Evolutionary conservation across 140 eudicot genomes (phyloP).

Genomic region (Flaveria floridana): DNA sequence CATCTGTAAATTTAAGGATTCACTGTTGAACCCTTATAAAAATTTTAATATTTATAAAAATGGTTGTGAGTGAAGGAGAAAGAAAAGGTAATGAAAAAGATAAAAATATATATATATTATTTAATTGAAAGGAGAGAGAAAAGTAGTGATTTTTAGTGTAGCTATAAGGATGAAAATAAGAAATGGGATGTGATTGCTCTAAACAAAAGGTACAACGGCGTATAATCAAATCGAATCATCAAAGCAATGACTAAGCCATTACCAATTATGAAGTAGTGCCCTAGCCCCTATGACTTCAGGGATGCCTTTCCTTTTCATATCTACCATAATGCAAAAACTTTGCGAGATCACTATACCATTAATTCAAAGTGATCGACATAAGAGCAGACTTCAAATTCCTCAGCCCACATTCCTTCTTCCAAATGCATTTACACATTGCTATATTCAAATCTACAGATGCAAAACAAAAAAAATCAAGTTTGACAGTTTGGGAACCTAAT

Average conservation of each 20-base stretch:
- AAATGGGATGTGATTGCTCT: no score
- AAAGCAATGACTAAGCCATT: not conserved
- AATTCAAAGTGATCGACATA: not conserved
- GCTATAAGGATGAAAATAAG: no score
- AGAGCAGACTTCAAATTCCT: not conserved
- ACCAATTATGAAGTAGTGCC: constrained; percentile 6
- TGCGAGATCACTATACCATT: not conserved
- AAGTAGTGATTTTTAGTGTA: no score
- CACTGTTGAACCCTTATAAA: no score
- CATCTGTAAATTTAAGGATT: no score
- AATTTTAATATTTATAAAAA: no score
- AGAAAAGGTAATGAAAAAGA: no score
- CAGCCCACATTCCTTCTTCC: not conserved
- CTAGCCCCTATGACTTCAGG: not conserved
- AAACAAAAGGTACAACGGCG: not conserved
- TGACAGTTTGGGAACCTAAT: no score
- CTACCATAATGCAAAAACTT: not conserved
- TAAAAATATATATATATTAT: no score
- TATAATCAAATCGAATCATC: constrained; percentile 4
- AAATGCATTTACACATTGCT: not conserved
- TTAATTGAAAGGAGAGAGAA: no score
- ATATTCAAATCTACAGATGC: not conserved
- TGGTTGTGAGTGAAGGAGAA: no score
- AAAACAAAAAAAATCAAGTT: no score
- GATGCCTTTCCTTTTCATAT: not conserved